Percentiles rank a stretch among this genome's conserved stretches.
These are phyloP conservation scores for Aspergillus terreus DNA, from an alignment of 2,329 filamentous ascomycete genomes.

Conservation along the genomic window DNA sequence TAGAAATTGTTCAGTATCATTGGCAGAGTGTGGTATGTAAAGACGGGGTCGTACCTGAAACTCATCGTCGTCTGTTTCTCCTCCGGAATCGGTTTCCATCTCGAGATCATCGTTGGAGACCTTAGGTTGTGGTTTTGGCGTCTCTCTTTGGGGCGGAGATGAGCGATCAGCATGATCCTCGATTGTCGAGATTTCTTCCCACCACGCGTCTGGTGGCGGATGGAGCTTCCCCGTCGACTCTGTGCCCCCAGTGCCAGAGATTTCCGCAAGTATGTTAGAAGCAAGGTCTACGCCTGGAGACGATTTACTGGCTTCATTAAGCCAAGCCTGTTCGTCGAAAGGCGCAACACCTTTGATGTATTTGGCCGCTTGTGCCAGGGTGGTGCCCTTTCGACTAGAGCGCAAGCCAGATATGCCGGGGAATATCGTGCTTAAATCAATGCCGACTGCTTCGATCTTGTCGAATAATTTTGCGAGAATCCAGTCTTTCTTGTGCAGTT, in stretches of 20 bases:
- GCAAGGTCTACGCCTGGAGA: conserved; percentile 19
- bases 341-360: conserved; percentile 53
- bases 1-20: conserved; percentile 13
- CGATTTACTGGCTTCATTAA: conserved; percentile 20
- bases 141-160: background rate
- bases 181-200: conserved; percentile 21
- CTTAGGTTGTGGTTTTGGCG: conserved; percentile 1
- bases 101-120: conserved; percentile 4
- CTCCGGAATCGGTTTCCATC: conserved; percentile 19
- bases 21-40: background rate
- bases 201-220: conserved; percentile 29
- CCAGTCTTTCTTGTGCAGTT: conserved; percentile 56
- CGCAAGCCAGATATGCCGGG: conserved; percentile 50
- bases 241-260: conserved; percentile 12
- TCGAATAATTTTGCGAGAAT: conserved; percentile 57
- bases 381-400: conserved; percentile 40
- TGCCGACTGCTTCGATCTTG: conserved; percentile 53
- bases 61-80: conserved; percentile 31
- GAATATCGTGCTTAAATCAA: conserved; percentile 56
- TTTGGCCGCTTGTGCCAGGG: conserved; percentile 50
- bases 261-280: conserved; percentile 23
- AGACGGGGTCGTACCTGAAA: conserved; percentile 32
- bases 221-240: conserved; percentile 12
- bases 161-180: background rate
- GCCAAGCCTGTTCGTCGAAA: conserved; percentile 52